Base-by-base conservation (phyloP, 2,329 filamentous ascomycete species). In the Claviceps pazoutovae region DNA sequence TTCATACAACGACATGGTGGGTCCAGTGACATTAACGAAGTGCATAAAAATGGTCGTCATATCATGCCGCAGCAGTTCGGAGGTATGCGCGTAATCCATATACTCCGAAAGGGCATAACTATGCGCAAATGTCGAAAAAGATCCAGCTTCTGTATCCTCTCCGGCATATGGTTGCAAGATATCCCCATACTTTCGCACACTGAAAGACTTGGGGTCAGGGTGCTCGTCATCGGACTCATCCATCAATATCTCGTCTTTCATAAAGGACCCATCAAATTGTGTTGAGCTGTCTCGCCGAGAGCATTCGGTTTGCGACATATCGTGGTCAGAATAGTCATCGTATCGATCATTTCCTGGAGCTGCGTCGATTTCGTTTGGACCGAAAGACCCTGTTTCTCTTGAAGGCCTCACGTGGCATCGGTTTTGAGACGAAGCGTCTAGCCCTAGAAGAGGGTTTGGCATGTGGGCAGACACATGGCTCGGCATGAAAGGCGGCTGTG, bases 1-100 rank as follows among this genome's bases (percentile, higher is more conserved):
- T 66, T 97, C 90, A 63, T 88, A 95, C 30, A 95, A 76, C 1
- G 90, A 95, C 62, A 97, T 79, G 57, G 80, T 86, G 1, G 89
- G 87, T 0, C 85, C 90, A 2, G 89, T 95, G 6, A 93, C 84
- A 58, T 88, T 85, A 46, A 97, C 82, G 64, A 96, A 97, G 66
- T 97, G 89, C 65, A 84, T 84, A 64, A 97, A 97, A 6, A 95
- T 82, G 34, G 83, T 78, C 14, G 88, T 84, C 11, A 88, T 91
- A 56, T 84, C 83, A 2, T 81, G 78, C 57, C 96, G 88, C 58
- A 83, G 86, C 30, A 96, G 71, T 36, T 93, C 90, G 41, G 83
- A 84, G 36, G 79, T 79, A 21, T 75, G 69, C 4, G 80, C 75
- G 1, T 80, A 79, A 5, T 84, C 83, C 42, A 75, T 74, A 59